These are phyloP conservation scores for Fusarium kyushuense DNA, from an alignment of 2,329 filamentous ascomycete species.

Conservation along the genomic window DNA sequence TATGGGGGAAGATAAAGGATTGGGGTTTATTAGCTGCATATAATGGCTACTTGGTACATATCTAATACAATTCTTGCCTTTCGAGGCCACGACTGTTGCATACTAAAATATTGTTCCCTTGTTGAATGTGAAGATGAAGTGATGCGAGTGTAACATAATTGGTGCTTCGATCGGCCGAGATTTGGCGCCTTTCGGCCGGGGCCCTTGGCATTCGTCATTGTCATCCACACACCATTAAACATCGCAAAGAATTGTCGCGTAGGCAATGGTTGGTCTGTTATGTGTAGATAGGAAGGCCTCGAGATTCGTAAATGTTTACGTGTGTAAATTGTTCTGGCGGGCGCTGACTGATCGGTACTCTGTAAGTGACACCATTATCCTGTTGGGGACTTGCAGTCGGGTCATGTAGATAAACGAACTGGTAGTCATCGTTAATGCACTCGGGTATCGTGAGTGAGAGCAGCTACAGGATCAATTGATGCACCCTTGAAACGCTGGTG, in stretches of 20 bases:
- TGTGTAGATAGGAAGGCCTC: too few relatives aligned
- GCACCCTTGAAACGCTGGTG: not conserved
- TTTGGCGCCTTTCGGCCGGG: not conserved
- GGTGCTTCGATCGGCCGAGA: not conserved
- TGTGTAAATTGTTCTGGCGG: too few relatives aligned
- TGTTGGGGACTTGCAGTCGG: too few relatives aligned
- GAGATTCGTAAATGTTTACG: too few relatives aligned
- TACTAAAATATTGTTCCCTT: not conserved
- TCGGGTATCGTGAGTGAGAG: not conserved
- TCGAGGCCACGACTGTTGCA: not conserved
- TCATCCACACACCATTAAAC: not conserved
- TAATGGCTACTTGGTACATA: slow-evolving; percentile 21
- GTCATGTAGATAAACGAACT: not conserved
- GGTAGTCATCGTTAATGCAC: not conserved
- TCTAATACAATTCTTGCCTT: not conserved
- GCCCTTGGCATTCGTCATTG: not conserved
- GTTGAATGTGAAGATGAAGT: not conserved
- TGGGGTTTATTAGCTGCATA: slow-evolving; percentile 2
- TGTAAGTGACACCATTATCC: too few relatives aligned
- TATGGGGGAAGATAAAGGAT: not conserved
- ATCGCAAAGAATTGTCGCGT: not conserved
- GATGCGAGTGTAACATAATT: not conserved
- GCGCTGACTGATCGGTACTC: too few relatives aligned
- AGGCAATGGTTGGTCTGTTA: too few relatives aligned
- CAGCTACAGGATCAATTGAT: not conserved